A percentile compares a stretch with the other conserved stretches of the same genome.
Conservation (phyloP, 768 basidiomycete species). For the Tricholoma saponaceum region DNA sequence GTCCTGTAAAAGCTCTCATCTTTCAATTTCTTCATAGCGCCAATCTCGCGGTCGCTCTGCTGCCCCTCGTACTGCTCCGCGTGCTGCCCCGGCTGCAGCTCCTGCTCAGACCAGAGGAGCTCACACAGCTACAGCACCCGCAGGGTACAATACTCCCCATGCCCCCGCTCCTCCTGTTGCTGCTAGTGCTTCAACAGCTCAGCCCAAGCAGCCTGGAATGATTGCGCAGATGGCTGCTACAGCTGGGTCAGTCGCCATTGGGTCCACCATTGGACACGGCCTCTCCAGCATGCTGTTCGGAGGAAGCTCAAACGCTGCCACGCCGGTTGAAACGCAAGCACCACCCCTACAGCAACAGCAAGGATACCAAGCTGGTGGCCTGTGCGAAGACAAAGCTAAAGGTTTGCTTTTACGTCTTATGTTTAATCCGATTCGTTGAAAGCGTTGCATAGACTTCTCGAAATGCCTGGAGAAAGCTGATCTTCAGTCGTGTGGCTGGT, state of each 20-base stretch:
- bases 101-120: slow-evolving; percentile 45
- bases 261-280: slow-evolving; percentile 88
- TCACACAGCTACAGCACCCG: slow-evolving; percentile 47
- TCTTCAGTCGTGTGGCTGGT: slow-evolving; percentile 77
- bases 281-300: slow-evolving; percentile 89
- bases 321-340: slow-evolving; percentile 45
- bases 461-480: slow-evolving; percentile 81
- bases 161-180: slow-evolving; percentile 41
- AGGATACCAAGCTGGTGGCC: slow-evolving; percentile 33
- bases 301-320: slow-evolving; percentile 44
- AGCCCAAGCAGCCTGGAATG: slow-evolving; percentile 63
- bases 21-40: slow-evolving; percentile 42
- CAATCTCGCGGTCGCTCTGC: slow-evolving; percentile 74
- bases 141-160: slow-evolving; percentile 37
- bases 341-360: slow-evolving; percentile 47
- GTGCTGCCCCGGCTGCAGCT: slow-evolving; percentile 37
- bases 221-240: slow-evolving; percentile 85
- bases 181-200: slow-evolving; percentile 38
- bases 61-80: slow-evolving; percentile 32
- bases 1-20: background rate
- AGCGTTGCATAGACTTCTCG: slow-evolving; percentile 62
- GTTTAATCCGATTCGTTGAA: background rate
- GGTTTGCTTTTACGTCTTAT: slow-evolving; percentile 34
- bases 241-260: slow-evolving; percentile 85
- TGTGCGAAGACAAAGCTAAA: slow-evolving; percentile 80